Evolutionary conservation across 1,284 basidiomycete genomes (phyloP).

Genomic region (Athelia sp.): DNA sequence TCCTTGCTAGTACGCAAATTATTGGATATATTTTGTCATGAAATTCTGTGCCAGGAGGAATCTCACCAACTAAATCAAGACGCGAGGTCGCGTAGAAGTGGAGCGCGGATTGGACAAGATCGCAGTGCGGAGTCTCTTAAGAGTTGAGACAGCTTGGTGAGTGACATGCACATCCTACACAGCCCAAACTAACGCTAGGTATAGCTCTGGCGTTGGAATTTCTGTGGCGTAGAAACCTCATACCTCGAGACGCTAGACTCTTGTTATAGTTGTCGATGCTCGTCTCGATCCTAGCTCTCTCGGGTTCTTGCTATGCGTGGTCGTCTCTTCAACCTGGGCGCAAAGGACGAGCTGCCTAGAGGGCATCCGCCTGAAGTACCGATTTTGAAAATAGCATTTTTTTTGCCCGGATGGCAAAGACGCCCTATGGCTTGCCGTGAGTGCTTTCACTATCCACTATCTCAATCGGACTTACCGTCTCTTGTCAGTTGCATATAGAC

Average conservation of each 20-base stretch:
- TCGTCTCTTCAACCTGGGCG: conserved; percentile 82
- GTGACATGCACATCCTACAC: conserved; percentile 20
- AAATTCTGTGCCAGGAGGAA: conserved; percentile 96
- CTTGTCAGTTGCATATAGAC: conserved; percentile 89
- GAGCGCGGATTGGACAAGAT: conserved; percentile 88
- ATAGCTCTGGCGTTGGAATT: conserved; percentile 91
- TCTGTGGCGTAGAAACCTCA: conserved; percentile 83
- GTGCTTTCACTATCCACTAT: conserved; percentile 30
- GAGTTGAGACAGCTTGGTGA: conserved; percentile 88
- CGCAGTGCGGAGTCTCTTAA: conserved; percentile 88
- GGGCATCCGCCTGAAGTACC: conserved; percentile 92
- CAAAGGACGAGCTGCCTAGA: conserved; percentile 70
- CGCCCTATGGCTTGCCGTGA: conserved; percentile 94
- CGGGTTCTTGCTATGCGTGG: conserved; percentile 46
- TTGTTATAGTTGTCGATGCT: conserved; percentile 49
- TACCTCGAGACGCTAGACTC: conserved; percentile 97
- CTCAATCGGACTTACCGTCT: conserved; percentile 1
- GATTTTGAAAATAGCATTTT: conserved; percentile 93
- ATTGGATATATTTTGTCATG: conserved; percentile 97
- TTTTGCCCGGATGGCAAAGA: conserved; percentile 95
- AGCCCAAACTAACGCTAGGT: conserved; percentile 7
- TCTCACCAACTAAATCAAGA: conserved; percentile 94
- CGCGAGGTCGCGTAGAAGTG: conserved; percentile 80
- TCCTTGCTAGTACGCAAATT: conserved; percentile 72
- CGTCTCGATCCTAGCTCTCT: not conserved